Percentiles rank a stretch among this genome's conserved stretches.
Conservation (phyloP, 805 yeast species). For the Scheffersomyces coipomensis region DNA sequence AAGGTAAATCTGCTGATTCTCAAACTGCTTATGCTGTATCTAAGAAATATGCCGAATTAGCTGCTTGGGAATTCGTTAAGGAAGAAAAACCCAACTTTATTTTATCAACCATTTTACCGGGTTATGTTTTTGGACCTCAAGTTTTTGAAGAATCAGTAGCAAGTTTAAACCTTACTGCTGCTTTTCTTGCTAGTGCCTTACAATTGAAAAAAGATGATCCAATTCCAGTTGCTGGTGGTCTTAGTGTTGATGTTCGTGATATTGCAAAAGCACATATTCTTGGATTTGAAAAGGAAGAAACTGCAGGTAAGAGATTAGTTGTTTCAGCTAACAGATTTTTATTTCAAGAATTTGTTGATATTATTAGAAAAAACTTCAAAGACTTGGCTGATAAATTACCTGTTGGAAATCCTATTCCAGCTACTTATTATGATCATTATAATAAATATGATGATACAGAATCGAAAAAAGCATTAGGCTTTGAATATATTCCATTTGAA, state of each 20-base stretch:
- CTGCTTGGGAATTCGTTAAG: constrained; percentile 28
- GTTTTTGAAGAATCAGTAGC: constrained; percentile 23
- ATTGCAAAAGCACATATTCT: constrained; percentile 23
- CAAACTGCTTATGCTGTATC: constrained; percentile 18
- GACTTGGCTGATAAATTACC: constrained; percentile 43
- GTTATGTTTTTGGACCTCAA: constrained; percentile 25
- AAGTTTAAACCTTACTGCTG: constrained; percentile 24
- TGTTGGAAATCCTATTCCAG: constrained; percentile 31
- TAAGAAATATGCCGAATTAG: constrained; percentile 23
- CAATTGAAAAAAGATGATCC: constrained; percentile 14
- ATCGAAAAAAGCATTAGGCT: constrained; percentile 34
- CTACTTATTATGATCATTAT: constrained; percentile 2
- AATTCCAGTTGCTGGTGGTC: constrained; percentile 7
- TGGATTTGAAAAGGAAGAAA: constrained; percentile 17
- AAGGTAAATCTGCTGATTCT: constrained; percentile 26
- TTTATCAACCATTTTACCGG: constrained; percentile 17
- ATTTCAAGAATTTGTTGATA: constrained; percentile 22
- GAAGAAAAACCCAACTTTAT: constrained; percentile 16
- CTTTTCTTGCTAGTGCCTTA: constrained; percentile 21
- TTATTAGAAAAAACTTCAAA: constrained; percentile 38
- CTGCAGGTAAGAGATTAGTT: constrained; percentile 25
- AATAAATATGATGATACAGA: constrained; percentile 28
- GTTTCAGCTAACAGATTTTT: constrained; percentile 13
- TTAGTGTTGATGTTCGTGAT: constrained; percentile 20
- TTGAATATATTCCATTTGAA: constrained; percentile 36